Conservation (phyloP, 192 early-diverging fungal species). For the Dimargaris cristalligena region DNA sequence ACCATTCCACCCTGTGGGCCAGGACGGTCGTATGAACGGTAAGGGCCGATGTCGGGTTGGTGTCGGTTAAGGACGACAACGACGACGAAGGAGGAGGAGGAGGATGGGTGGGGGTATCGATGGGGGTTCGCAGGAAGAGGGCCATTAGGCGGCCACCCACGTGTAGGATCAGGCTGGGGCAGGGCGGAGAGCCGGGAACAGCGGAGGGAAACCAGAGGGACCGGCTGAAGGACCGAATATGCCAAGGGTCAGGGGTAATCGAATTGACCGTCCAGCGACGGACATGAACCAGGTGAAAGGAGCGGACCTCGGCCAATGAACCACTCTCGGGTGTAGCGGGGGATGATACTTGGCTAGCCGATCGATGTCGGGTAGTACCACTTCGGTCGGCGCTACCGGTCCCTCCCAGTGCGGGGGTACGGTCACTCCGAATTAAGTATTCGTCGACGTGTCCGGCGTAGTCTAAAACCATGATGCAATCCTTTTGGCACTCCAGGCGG, state of each 20-base stretch:
- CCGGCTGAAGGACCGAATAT: conserved; percentile 2
- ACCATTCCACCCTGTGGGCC: conserved; percentile 3
- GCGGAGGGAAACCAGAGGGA: not conserved
- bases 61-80: not conserved
- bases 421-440: not conserved
- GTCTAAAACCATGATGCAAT: not conserved
- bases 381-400: not conserved
- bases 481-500: not conserved
- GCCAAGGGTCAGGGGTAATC: not conserved
- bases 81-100: too few species aligned
- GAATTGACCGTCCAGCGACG: conserved; percentile 2
- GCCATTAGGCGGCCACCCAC: not conserved
- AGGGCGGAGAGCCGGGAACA: not conserved
- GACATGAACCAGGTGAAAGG: not conserved
- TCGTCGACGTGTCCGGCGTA: not conserved
- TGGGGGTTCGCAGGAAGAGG: not conserved
- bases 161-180: not conserved
- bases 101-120: not conserved
- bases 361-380: too few species aligned
- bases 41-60: not conserved
- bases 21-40: not conserved
- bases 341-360: too few species aligned
- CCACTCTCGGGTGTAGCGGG: too few species aligned
- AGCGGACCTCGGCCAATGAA: not conserved
- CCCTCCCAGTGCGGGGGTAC: not conserved